These are phyloP conservation scores for Blastomyces gilchristii DNA, from an alignment of 2,329 filamentous ascomycete genomes.

Conservation along the genomic window DNA sequence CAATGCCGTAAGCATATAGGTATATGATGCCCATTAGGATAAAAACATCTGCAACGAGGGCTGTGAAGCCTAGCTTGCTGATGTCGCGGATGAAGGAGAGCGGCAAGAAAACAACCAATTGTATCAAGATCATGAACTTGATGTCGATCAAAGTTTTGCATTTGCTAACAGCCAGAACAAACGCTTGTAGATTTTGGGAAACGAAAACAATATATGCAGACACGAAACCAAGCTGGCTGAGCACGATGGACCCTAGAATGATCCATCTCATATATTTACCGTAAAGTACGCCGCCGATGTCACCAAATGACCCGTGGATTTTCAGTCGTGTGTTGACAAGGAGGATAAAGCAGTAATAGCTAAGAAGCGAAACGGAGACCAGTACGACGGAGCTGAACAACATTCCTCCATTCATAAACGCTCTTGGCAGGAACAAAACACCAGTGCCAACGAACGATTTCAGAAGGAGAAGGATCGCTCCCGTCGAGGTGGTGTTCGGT, in stretches of 20 bases:
- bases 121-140: constrained; percentile 82
- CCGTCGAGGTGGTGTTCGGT: constrained; percentile 67
- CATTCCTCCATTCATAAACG: constrained; percentile 95
- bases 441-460: constrained; percentile 98
- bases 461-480: constrained; percentile 73
- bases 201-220: constrained; percentile 96
- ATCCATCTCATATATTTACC: constrained; percentile 79
- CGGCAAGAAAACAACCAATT: constrained; percentile 89
- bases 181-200: constrained; percentile 87
- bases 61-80: constrained; percentile 91
- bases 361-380: constrained; percentile 72
- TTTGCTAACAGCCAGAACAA: constrained; percentile 81
- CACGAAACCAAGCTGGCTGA: constrained; percentile 92
- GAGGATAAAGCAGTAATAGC: constrained; percentile 95
- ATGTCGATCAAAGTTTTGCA: constrained; percentile 80
- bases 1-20: constrained; percentile 88
- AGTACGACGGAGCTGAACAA: constrained; percentile 88
- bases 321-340: constrained; percentile 76
- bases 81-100: constrained; percentile 93
- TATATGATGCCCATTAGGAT: constrained; percentile 88
- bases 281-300: constrained; percentile 87
- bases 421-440: constrained; percentile 82
- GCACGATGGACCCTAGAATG: constrained; percentile 83
- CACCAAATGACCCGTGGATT: constrained; percentile 90
- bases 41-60: constrained; percentile 84